These are phyloP conservation scores for Aspergillus transmontanensis DNA, from an alignment of 2,329 filamentous ascomycete genomes.

Conservation along the genomic window DNA sequence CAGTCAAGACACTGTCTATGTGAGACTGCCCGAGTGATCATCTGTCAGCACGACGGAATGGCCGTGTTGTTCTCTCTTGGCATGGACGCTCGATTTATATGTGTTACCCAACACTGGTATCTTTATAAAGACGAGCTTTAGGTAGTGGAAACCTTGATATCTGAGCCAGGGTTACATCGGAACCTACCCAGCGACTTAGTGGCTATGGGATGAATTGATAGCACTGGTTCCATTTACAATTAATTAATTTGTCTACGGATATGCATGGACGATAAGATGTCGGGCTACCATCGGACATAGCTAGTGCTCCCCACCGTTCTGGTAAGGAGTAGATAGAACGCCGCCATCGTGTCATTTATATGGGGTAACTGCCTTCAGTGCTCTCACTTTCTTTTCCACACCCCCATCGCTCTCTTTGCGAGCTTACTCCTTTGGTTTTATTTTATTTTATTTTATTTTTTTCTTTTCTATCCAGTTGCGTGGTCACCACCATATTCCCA, in stretches of 20 bases:
- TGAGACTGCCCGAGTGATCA: not conserved
- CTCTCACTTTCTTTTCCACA: not conserved
- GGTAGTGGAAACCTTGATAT: not conserved
- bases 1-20: not conserved
- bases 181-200: not conserved
- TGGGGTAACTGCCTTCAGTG: not conserved
- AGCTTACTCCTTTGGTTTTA: not conserved
- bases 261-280: not conserved
- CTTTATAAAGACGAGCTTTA: not conserved
- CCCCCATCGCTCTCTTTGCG: not conserved
- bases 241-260: not conserved
- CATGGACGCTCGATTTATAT: not conserved
- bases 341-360: not conserved
- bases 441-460: no score
- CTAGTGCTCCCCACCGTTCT: not conserved
- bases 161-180: not conserved
- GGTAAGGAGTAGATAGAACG: no score
- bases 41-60: not conserved
- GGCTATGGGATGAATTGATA: not conserved
- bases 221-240: not conserved
- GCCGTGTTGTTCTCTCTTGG: not conserved
- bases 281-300: slow-evolving; percentile 1
- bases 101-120: not conserved
- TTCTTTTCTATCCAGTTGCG: no score
- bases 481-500: not conserved